A percentile compares a stretch with the other conserved stretches of the same genome.
Evolutionary conservation across 2,329 filamentous ascomycete genomes (phyloP).

Genomic region (Metarhizium sp.): DNA sequence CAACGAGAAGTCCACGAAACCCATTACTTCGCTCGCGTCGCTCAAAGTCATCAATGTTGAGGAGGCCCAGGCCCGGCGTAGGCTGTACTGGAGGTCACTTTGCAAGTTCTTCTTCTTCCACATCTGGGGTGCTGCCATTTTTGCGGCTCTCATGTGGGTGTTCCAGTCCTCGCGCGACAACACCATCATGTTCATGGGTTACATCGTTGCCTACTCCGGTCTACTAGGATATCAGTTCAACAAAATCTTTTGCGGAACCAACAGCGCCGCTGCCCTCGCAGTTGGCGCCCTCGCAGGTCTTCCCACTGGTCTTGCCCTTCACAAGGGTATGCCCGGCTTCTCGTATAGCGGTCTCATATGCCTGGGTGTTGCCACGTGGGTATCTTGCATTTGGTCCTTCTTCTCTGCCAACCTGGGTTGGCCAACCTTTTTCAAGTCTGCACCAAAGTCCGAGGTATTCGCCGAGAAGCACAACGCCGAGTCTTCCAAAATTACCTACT

Average conservation of each 20-base stretch:
- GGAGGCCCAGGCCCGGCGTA: background rate
- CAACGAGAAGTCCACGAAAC: background rate
- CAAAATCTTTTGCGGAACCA: background rate
- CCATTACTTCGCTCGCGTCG: background rate
- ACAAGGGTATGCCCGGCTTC: background rate
- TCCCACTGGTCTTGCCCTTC: background rate
- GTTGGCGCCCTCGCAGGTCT: background rate
- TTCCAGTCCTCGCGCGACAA: background rate
- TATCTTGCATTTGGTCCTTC: background rate
- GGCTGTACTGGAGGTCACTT: background rate
- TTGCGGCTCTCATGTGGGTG: background rate
- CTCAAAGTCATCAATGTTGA: background rate
- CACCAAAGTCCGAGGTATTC: background rate
- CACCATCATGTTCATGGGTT: background rate
- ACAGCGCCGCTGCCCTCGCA: background rate
- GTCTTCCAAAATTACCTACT: background rate
- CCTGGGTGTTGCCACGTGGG: background rate
- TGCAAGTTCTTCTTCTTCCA: background rate
- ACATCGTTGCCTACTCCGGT: background rate
- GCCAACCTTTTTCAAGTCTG: background rate
- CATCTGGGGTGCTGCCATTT: background rate
- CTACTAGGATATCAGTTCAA: background rate
- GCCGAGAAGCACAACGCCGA: background rate
- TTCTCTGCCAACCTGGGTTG: background rate
- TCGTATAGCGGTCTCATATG: background rate